These are phyloP conservation scores for Blepharisma japonicum DNA, from an alignment of 73 alveolate species.

Conservation along the genomic window DNA sequence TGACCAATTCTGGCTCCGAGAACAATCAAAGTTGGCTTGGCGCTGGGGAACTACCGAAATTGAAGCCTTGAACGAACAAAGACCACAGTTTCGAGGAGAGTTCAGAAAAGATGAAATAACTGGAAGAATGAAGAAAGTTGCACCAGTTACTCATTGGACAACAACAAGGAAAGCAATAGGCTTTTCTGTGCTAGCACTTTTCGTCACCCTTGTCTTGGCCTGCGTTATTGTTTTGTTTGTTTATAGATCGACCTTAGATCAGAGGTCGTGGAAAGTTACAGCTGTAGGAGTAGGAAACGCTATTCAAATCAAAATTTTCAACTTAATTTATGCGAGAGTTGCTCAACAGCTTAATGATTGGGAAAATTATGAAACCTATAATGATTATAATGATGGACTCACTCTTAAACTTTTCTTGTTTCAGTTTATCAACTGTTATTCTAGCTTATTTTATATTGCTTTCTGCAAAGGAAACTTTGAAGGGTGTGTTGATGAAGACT, in stretches of 20 bases:
- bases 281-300: neutral
- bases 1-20: slow-evolving; percentile 15
- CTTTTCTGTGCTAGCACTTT: neutral
- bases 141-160: neutral
- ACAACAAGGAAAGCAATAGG: neutral
- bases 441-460: slow-evolving; percentile 21
- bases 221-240: neutral
- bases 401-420: slow-evolving; percentile 23
- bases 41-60: slow-evolving; percentile 14
- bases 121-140: slow-evolving; percentile 9
- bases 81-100: slow-evolving; percentile 12
- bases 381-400: slow-evolving; percentile 1
- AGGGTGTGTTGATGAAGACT: slow-evolving; percentile 9
- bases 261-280: slow-evolving; percentile 15
- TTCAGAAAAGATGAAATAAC: slow-evolving; percentile 10
- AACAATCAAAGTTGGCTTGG: slow-evolving; percentile 23
- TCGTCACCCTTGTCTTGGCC: neutral
- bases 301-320: slow-evolving; percentile 18
- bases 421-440: neutral
- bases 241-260: neutral
- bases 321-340: neutral
- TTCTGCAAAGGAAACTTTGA: slow-evolving; percentile 1
- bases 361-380: slow-evolving; percentile 25
- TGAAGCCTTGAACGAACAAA: neutral
- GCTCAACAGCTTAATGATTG: slow-evolving; percentile 12